These are phyloP conservation scores for Hyphodiscus hymeniophilus DNA, from an alignment of 495 filamentous ascomycete species.

Conservation along the genomic window DNA sequence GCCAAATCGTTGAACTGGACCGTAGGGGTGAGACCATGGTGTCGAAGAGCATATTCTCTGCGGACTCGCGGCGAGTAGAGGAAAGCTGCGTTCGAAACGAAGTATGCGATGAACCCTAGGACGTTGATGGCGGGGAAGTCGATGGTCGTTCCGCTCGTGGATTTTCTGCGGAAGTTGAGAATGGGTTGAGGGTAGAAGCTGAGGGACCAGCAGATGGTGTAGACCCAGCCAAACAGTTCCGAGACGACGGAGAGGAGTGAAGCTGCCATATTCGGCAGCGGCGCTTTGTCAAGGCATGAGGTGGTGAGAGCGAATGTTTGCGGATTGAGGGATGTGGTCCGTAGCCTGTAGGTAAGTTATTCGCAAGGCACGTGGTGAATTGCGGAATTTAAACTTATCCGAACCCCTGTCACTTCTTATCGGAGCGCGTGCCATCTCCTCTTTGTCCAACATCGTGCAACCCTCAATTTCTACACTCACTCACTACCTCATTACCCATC, in stretches of 20 bases:
- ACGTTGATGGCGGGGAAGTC: conserved; percentile 82
- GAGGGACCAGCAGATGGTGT: conserved; percentile 68
- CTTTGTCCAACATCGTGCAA: not conserved
- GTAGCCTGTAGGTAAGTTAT: too few relatives aligned
- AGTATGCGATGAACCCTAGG: conserved; percentile 74
- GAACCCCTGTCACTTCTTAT: not conserved
- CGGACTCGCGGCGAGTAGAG: conserved; percentile 72
- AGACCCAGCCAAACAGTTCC: conserved; percentile 48
- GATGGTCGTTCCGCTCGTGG: conserved; percentile 74
- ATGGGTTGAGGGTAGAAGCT: conserved; percentile 91
- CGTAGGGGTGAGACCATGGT: conserved; percentile 65
- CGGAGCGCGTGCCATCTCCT: not conserved
- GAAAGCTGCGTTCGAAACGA: conserved; percentile 61
- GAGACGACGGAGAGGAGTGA: conserved; percentile 37
- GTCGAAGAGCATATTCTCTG: conserved; percentile 73
- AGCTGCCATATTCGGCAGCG: conserved; percentile 17
- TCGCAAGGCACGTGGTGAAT: not conserved
- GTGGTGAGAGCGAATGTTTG: not conserved
- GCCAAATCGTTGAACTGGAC: conserved; percentile 85
- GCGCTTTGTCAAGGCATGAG: conserved; percentile 3
- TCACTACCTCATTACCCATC: not conserved
- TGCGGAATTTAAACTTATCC: conserved; percentile 3
- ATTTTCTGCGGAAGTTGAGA: conserved; percentile 62
- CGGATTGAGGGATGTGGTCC: too few relatives aligned
- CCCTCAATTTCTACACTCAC: not conserved